phyloP scores from a whole-genome alignment of 208 protist genomes.

The Naegleria lovaniensis region DNA sequence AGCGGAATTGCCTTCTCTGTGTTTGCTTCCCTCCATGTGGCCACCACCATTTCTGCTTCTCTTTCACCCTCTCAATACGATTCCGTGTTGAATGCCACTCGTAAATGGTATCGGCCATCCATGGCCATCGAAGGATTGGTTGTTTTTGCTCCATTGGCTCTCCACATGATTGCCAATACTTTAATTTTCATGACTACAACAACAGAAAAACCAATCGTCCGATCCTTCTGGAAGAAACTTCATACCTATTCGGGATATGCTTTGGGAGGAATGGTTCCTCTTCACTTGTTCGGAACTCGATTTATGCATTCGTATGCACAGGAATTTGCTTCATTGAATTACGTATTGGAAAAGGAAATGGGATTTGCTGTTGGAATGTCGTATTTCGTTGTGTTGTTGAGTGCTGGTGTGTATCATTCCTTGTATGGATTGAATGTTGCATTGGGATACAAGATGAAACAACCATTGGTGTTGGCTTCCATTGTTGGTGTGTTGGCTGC shows the following conservation, averaged over 20 bases:
- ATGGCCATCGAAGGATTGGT: neutral
- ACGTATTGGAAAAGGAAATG: neutral
- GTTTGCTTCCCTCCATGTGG: neutral
- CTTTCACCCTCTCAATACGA: neutral
- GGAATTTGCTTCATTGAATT: neutral
- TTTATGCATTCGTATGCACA: neutral
- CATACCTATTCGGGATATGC: neutral
- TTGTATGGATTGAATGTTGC: neutral
- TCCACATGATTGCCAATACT: neutral
- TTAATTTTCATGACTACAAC: neutral
- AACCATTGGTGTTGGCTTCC: neutral
- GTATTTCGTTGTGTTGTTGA: neutral
- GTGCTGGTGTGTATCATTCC: neutral
- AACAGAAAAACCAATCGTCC: neutral
- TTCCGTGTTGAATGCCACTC: neutral
- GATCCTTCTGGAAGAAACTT: neutral
- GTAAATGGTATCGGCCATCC: neutral
- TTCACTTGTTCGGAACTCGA: neutral
- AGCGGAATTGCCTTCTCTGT: neutral
- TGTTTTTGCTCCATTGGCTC: neutral
- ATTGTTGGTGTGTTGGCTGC: neutral
- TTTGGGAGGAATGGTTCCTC: neutral
- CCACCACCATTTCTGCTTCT: neutral
- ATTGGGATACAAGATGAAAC: neutral
- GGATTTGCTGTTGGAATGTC: neutral